Evolutionary conservation across 345 rosid genomes (phyloP).

Genomic region (Eucalyptus cloeziana): DNA sequence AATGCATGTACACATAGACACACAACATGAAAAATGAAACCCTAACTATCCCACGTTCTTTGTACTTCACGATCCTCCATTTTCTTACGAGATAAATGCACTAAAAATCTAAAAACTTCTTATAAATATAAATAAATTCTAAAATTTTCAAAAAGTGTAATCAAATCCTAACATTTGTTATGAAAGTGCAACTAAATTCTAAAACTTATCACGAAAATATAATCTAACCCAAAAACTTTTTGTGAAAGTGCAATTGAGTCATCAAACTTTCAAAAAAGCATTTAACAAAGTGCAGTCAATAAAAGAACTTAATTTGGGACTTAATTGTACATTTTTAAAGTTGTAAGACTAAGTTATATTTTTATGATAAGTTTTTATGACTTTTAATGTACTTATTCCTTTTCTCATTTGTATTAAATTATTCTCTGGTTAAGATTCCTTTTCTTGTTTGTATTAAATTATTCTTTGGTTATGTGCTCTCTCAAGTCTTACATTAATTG

Average conservation of each 20-base stretch:
- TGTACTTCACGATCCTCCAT: neutral
- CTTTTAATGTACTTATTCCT: too few relatives aligned
- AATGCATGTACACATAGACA: neutral
- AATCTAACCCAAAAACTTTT: too few relatives aligned
- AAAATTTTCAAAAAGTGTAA: too few relatives aligned
- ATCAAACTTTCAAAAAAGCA: too few relatives aligned
- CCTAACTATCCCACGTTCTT: neutral
- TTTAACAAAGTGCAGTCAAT: too few relatives aligned
- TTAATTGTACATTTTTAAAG: too few relatives aligned
- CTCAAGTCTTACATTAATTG: neutral
- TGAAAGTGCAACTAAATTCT: too few relatives aligned
- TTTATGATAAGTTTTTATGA: neutral
- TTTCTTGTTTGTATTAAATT: neutral
- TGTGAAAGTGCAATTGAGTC: fast-evolving
- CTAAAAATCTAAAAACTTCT: too few relatives aligned
- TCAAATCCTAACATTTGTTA: too few relatives aligned
- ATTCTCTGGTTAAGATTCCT: neutral
- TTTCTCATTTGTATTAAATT: neutral
- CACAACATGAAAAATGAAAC: neutral
- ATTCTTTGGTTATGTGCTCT: neutral
- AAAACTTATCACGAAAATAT: too few relatives aligned
- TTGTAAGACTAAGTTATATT: too few relatives aligned
- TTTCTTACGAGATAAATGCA: neutral
- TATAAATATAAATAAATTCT: fast-evolving
- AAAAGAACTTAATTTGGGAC: too few relatives aligned